A percentile compares a stretch with the other conserved stretches of the same genome.
Evolutionary conservation across 2,329 filamentous ascomycete genomes (phyloP).

Genomic region (Fusarium palustre): DNA sequence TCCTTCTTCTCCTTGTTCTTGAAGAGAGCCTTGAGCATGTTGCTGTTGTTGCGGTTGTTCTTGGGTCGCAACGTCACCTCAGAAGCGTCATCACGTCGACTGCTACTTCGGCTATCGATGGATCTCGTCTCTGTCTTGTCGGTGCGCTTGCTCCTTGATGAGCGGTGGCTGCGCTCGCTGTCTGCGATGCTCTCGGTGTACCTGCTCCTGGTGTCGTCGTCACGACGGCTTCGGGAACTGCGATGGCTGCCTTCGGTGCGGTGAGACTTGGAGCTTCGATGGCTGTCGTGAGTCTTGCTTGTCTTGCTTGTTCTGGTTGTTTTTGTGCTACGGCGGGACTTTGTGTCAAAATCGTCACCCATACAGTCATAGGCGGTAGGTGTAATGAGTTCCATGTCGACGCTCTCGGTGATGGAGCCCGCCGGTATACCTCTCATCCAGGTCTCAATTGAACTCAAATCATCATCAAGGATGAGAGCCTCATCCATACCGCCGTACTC

Average conservation of each 20-base stretch:
- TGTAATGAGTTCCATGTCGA: slow-evolving; percentile 68
- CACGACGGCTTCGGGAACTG: slow-evolving; percentile 43
- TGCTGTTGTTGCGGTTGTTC: slow-evolving; percentile 59
- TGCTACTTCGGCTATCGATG: slow-evolving; percentile 51
- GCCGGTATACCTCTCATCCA: slow-evolving; percentile 69
- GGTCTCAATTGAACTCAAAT: slow-evolving; percentile 68
- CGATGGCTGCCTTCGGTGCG: slow-evolving; percentile 48
- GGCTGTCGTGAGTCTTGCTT: slow-evolving; percentile 46
- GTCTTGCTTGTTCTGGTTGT: slow-evolving; percentile 48
- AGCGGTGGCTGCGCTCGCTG: slow-evolving; percentile 52
- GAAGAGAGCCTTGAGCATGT: slow-evolving; percentile 70
- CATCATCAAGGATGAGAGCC: slow-evolving; percentile 68
- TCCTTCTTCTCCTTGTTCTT: slow-evolving; percentile 65
- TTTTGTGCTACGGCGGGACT: slow-evolving; percentile 51
- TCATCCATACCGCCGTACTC: slow-evolving; percentile 61
- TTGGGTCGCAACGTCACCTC: slow-evolving; percentile 60
- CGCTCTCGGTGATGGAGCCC: slow-evolving; percentile 58
- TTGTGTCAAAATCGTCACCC: slow-evolving; percentile 56
- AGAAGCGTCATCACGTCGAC: slow-evolving; percentile 49
- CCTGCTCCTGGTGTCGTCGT: slow-evolving; percentile 37
- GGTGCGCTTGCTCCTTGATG: slow-evolving; percentile 51
- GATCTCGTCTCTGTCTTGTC: slow-evolving; percentile 50
- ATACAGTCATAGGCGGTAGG: slow-evolving; percentile 62
- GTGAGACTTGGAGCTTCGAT: slow-evolving; percentile 46
- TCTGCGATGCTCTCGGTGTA: slow-evolving; percentile 54